Percentiles rank a stretch among this genome's conserved stretches.
phyloP scores from a whole-genome alignment of 345 rosid genomes.

The Arabidopsis arenosa region DNA sequence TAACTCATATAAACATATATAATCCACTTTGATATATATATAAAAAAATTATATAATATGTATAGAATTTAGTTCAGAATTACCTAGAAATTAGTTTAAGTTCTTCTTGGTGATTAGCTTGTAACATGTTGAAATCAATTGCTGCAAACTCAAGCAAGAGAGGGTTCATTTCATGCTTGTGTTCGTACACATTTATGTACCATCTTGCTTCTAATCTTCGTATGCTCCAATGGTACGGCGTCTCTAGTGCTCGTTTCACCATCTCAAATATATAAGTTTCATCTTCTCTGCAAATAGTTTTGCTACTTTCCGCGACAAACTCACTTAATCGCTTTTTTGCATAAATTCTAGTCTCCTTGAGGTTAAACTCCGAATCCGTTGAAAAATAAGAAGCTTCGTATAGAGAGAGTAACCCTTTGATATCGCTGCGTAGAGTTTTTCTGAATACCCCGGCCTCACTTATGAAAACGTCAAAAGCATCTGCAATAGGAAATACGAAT shows the following conservation, averaged over 20 bases:
- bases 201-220: slow-evolving; percentile 56
- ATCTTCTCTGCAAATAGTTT: background rate
- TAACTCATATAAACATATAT: background rate
- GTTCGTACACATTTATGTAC: slow-evolving; percentile 51
- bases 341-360: slow-evolving; percentile 42
- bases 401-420: slow-evolving; percentile 38
- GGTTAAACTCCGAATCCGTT: slow-evolving; percentile 33
- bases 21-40: background rate
- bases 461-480: slow-evolving; percentile 40
- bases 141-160: slow-evolving; percentile 52
- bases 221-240: slow-evolving; percentile 55
- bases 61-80: background rate
- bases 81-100: slow-evolving; percentile 47
- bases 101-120: slow-evolving; percentile 52
- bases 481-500: slow-evolving; percentile 24
- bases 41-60: background rate
- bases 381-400: slow-evolving; percentile 45
- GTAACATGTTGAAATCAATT: slow-evolving; percentile 55
- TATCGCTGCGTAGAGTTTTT: slow-evolving; percentile 19
- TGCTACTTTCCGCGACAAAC: background rate
- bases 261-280: slow-evolving; percentile 22
- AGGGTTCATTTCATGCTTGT: slow-evolving; percentile 27
- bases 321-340: slow-evolving; percentile 33
- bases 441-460: slow-evolving; percentile 17
- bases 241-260: slow-evolving; percentile 46